These are phyloP conservation scores for Colletotrichum sansevieriae DNA, from an alignment of 2,329 filamentous ascomycete species.

Conservation along the genomic window DNA sequence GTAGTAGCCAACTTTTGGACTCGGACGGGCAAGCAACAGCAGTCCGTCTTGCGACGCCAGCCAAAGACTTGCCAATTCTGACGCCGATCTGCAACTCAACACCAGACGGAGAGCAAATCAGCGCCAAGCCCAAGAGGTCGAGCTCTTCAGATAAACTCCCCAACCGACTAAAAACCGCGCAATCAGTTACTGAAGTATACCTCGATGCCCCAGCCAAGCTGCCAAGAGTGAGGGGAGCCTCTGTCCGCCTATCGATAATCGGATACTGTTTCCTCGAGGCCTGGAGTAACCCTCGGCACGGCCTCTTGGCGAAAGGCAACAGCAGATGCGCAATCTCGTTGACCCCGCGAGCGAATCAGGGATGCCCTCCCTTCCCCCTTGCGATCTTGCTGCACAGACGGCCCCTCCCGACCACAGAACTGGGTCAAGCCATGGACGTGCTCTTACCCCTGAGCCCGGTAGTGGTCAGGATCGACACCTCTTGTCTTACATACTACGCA, in stretches of 20 bases:
- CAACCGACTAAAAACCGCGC: neutral
- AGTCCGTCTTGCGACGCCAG: no score
- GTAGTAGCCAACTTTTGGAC: neutral
- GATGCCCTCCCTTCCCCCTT: slow-evolving; percentile 23
- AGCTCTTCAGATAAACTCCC: slow-evolving; percentile 21
- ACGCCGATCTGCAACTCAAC: slow-evolving; percentile 4
- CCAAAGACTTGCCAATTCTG: neutral
- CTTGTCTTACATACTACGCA: no score
- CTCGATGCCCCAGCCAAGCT: slow-evolving; percentile 21
- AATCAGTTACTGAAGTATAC: neutral
- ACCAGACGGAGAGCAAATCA: slow-evolving; percentile 6
- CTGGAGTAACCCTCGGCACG: no score
- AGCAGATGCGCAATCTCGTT: slow-evolving; percentile 9
- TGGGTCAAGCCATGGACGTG: slow-evolving; percentile 19
- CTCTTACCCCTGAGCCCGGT: neutral
- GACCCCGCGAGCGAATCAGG: slow-evolving; percentile 1
- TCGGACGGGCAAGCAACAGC: no score
- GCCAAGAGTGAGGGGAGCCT: slow-evolving; percentile 20
- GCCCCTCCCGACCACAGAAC: slow-evolving; percentile 36
- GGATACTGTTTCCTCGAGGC: no score
- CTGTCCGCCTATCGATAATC: neutral
- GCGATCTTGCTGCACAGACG: slow-evolving; percentile 27
- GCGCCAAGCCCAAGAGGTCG: slow-evolving; percentile 15
- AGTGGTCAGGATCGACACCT: no score
- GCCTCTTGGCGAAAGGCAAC: neutral